Evolutionary conservation across 805 yeast species (phyloP), one percentile per base, ranked within the genome.

Genomic region (Metschnikowia baotianmanensis): DNA sequence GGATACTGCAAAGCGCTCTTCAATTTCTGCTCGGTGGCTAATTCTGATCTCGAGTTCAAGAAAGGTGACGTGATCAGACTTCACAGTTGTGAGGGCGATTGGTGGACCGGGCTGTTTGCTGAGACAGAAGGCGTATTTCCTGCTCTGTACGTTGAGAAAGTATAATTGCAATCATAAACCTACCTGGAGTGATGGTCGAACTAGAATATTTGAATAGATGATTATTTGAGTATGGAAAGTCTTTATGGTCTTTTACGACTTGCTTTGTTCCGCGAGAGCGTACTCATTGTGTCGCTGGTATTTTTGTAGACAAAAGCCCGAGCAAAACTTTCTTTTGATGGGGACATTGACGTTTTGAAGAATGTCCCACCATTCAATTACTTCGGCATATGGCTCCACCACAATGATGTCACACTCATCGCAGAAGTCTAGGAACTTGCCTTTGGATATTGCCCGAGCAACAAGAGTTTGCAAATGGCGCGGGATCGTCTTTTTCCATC

Each of bases 351-450:
- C 65, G 41, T 79, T 73, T 27, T 66, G 71, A 36, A 74, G 65
- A 34, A 78, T 65, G 50, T 80, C 81, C 86, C 86, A 80, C 85
- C 85, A 80, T 53, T 80, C 86, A 45, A 73, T 54, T 1, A 74
- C 68, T 49, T 80, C 82, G 0, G 84, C 85, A 11, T 71, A 67
- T 2, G 82, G 76, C 40, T 78, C 80, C 6, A 78, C 72, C 3
- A 74, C 64, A n/a, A 71, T 62, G 4, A 57, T 43, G 6, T 65
- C 58, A 56, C 86, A 80, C 30, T 65, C 62, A 3, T 78, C 73
- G 53, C 86, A 80, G 0, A 68, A 61, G 43, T 78, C 82, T 12
- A 72, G 70, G 49, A 70, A 67, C 39, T 61, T 60, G 0, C 74
- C 84, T 47, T 72, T 72, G 21, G 72, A 68, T n/a, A 80, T 61